A percentile compares a stretch with the other conserved stretches of the same genome.
Evolutionary conservation across 805 yeast genomes (phyloP).

Genomic region (Gaillardinia entomophila): DNA sequence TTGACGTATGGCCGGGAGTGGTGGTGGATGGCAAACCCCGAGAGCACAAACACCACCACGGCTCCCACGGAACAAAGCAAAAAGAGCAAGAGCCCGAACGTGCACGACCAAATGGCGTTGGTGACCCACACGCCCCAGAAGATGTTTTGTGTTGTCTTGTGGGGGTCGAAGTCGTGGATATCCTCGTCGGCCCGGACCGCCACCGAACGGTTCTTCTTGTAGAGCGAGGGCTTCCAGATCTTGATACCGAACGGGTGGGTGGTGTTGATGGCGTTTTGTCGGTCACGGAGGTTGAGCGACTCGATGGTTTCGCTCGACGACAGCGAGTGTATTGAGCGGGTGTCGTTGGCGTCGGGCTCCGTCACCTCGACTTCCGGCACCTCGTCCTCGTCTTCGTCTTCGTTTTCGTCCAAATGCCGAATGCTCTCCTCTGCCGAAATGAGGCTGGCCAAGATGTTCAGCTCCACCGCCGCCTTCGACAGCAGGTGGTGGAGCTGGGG

Average conservation of each 20-base stretch:
- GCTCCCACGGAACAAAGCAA: constrained; percentile 48
- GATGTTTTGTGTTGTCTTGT: constrained; percentile 43
- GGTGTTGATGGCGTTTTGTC: constrained; percentile 93
- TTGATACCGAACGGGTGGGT: constrained; percentile 98
- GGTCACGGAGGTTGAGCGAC: constrained; percentile 80
- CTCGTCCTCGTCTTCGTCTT: constrained; percentile 4
- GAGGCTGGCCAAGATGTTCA: not conserved
- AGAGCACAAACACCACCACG: constrained; percentile 35
- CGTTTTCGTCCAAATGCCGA: constrained; percentile 1
- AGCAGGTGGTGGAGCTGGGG: too few relatives aligned
- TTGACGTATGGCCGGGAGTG: constrained; percentile 57
- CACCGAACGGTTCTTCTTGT: constrained; percentile 88
- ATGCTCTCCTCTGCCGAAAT: constrained; percentile 18
- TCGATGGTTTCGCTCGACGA: constrained; percentile 53
- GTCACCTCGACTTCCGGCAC: constrained; percentile 14
- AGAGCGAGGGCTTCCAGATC: constrained; percentile 97
- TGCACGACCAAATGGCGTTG: constrained; percentile 66
- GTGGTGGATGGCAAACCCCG: constrained; percentile 39
- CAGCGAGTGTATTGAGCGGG: constrained; percentile 19
- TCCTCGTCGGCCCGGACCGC: constrained; percentile 89
- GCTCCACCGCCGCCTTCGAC: not conserved
- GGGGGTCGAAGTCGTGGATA: constrained; percentile 67
- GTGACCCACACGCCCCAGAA: constrained; percentile 59
- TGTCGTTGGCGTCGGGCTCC: constrained; percentile 13
- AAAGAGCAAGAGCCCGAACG: constrained; percentile 64